Evolutionary conservation across 352 stramenopile species (phyloP).

Genomic region (Globisporangium camurandrum): DNA sequence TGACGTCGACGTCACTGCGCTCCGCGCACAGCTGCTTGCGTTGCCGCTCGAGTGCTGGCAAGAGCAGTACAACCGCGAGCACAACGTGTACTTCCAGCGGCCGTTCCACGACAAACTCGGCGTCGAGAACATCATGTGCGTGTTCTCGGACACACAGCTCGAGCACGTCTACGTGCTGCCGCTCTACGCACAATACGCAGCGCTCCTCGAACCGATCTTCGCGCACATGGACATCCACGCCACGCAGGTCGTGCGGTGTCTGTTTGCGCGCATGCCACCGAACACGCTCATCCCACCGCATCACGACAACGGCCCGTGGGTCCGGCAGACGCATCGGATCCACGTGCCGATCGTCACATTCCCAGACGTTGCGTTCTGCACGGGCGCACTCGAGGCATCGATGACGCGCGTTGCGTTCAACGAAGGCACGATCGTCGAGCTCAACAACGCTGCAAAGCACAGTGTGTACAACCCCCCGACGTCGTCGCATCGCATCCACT

Average conservation of each 20-base stretch:
- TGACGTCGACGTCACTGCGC: slow-evolving; percentile 25
- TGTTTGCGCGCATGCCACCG: slow-evolving; percentile 91
- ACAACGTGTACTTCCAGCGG: slow-evolving; percentile 86
- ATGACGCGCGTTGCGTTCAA: slow-evolving; percentile 77
- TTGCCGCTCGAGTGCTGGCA: slow-evolving; percentile 31
- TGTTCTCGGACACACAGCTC: slow-evolving; percentile 96
- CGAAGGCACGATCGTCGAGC: slow-evolving; percentile 92
- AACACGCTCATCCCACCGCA: slow-evolving; percentile 91
- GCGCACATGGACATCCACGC: slow-evolving; percentile 35
- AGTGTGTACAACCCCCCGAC: slow-evolving; percentile 86
- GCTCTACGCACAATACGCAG: slow-evolving; percentile 59
- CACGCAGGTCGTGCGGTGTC: slow-evolving; percentile 78
- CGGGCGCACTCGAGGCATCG: slow-evolving; percentile 47
- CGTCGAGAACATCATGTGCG: slow-evolving; percentile 92
- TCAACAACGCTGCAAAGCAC: slow-evolving; percentile 97
- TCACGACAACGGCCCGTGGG: slow-evolving; percentile 94
- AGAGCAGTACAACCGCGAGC: slow-evolving; percentile 33
- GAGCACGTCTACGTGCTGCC: slow-evolving; percentile 89
- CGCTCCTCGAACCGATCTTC: slow-evolving; percentile 68
- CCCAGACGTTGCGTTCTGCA: slow-evolving; percentile 38
- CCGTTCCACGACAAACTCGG: slow-evolving; percentile 93
- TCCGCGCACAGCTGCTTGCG: slow-evolving; percentile 27
- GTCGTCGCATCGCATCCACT: slow-evolving; percentile 84
- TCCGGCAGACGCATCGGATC: slow-evolving; percentile 89
- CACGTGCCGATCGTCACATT: slow-evolving; percentile 91